Evolutionary conservation across 257 asterid species (phyloP), one percentile per base, ranked within the genome.

Genomic region (Solanum corneliomulleri): DNA sequence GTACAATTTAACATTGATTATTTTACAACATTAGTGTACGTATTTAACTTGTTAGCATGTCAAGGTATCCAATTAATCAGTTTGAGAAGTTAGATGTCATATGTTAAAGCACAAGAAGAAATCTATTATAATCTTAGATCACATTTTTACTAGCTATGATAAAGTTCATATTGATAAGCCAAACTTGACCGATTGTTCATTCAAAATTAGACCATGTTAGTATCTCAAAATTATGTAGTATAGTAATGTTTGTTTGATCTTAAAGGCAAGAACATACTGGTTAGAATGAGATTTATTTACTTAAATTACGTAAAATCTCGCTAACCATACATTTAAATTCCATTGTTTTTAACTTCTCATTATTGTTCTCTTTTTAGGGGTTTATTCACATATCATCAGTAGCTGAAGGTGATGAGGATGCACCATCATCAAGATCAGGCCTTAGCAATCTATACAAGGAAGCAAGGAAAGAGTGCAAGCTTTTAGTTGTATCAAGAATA

Each of bases 381-480:
- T 96, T 96, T 92, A 93, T 96, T 86, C 93, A 95, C 93, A 93
- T 96, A 87, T 93, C 98, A 14, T 93, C 99, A 3, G 98, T 95
- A 1, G 86, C 89, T 1, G 92, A 91, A 87, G 93, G 90, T 12
- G 93, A 92, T 5, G 91, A 87, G 2, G 94, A 93, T 7, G 84
- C 86, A 3, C 97, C 99, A 7, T 91, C 98, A 0, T 25, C 93
- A 6, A 92, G 96, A 87, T 94, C 98, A 3, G 97, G 99, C 16
- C 90, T 96, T 13, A 88, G 88, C 89, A 74, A 76, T 56, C 91
- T 96, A 16, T 92, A 91, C 92, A 90, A 86, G 37, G 95, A 91
- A 82, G 98, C 98, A 4, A 47, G 85, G 11, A 85, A 41, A 56
- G 88, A 93, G 44, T 87, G 88, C 5, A 93, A 93, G 60, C 94